Evolutionary conservation across 345 rosid species (phyloP).

Genomic region (Lepidium aucheri): DNA sequence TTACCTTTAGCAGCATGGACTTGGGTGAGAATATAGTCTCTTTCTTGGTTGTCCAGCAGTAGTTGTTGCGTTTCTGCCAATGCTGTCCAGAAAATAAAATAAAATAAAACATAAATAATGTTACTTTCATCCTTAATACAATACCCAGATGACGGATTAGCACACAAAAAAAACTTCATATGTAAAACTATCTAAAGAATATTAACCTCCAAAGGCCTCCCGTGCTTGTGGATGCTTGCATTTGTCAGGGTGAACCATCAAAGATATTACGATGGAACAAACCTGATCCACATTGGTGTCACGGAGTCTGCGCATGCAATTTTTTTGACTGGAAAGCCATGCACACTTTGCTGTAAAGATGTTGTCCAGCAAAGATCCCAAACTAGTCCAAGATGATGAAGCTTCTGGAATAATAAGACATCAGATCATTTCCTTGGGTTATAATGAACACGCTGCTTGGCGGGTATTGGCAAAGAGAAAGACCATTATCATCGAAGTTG

Average conservation of each 20-base stretch:
- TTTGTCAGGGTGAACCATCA: conserved; percentile 96
- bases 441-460: no score
- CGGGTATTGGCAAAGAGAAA: no score
- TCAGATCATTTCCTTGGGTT: conserved; percentile 1
- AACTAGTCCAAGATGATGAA: conserved; percentile 77
- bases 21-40: conserved; percentile 81
- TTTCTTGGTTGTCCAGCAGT: conserved; percentile 72
- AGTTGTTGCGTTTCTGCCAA: conserved; percentile 92
- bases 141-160: not conserved
- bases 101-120: no score
- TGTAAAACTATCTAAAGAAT: not conserved
- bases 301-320: conserved; percentile 44
- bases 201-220: conserved; percentile 91
- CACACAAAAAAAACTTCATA: not conserved
- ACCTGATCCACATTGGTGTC: conserved; percentile 69
- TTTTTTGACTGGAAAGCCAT: conserved; percentile 31
- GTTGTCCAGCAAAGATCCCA: conserved; percentile 79
- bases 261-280: conserved; percentile 37
- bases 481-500: no score
- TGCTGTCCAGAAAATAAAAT: conserved; percentile 45
- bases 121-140: not conserved
- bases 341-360: conserved; percentile 34
- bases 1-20: conserved; percentile 84
- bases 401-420: conserved; percentile 46
- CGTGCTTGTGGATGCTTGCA: conserved; percentile 98